Evolutionary conservation across 106 monocot species (phyloP).

Genomic region (Dioscorea zingiberensis): DNA sequence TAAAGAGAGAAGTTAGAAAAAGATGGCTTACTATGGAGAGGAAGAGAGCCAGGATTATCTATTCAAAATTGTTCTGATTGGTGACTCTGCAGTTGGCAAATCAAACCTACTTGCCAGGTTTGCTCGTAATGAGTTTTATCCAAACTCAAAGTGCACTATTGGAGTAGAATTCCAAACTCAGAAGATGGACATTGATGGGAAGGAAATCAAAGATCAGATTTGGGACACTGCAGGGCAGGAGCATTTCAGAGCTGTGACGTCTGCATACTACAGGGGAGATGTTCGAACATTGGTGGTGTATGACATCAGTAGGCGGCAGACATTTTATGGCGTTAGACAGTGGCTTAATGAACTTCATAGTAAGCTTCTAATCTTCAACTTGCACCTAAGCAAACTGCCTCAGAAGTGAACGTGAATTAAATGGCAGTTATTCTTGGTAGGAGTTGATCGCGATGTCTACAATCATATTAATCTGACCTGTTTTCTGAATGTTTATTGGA

Average conservation of each 20-base stretch:
- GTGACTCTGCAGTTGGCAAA: constrained; percentile 48
- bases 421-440: neutral
- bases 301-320: constrained; percentile 44
- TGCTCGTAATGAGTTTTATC: constrained; percentile 40
- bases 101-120: constrained; percentile 44
- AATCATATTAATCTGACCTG: too few relatives aligned
- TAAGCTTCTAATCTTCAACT: constrained; percentile 7
- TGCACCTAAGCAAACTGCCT: neutral
- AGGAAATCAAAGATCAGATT: constrained; percentile 51
- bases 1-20: neutral
- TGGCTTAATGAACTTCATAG: constrained; percentile 43
- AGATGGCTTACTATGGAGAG: constrained; percentile 28
- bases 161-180: constrained; percentile 51
- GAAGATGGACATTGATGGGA: constrained; percentile 40
- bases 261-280: constrained; percentile 44
- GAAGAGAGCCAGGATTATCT: constrained; percentile 37
- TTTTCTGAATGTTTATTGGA: too few relatives aligned
- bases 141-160: constrained; percentile 44
- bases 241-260: constrained; percentile 45
- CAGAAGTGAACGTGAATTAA: neutral
- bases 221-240: constrained; percentile 58
- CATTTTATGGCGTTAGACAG: constrained; percentile 33
- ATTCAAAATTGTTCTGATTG: constrained; percentile 41
- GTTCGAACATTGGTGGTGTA: constrained; percentile 47
- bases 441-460: too few relatives aligned